Evolutionary conservation across 441 rosid genomes (phyloP).

Genomic region (Iberis amara): DNA sequence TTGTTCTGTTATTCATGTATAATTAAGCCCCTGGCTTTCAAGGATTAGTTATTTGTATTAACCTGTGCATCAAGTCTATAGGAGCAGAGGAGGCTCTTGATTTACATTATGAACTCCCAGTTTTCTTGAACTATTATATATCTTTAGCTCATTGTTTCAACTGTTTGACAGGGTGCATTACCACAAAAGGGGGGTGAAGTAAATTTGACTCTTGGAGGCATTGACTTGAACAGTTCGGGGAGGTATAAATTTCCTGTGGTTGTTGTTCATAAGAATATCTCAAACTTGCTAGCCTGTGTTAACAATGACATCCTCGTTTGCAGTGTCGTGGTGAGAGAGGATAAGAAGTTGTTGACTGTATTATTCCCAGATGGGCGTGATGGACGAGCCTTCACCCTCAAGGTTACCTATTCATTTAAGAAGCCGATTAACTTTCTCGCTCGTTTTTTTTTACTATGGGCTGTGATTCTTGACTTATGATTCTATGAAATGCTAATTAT

Average conservation of each 20-base stretch:
- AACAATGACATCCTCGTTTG: conserved; percentile 27
- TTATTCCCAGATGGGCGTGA: conserved; percentile 97
- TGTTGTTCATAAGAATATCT: conserved; percentile 24
- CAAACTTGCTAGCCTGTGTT: conserved; percentile 26
- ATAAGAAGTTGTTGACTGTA: conserved; percentile 86
- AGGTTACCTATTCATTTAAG: conserved; percentile 45
- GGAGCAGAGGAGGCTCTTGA: conserved; percentile 7
- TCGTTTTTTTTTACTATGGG: conserved; percentile 6
- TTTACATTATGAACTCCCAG: conserved; percentile 2
- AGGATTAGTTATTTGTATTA: background rate
- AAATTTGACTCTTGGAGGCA: conserved; percentile 90
- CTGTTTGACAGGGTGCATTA: conserved; percentile 59
- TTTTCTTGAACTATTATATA: background rate
- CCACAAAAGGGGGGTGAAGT: conserved; percentile 93
- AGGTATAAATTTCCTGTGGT: conserved; percentile 43
- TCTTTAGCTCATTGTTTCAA: conserved; percentile 26
- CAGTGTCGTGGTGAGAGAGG: conserved; percentile 94
- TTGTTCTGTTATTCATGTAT: background rate
- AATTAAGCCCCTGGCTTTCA: background rate
- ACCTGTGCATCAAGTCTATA: background rate
- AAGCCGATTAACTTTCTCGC: conserved; percentile 14
- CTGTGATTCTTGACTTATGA: conserved; percentile 14
- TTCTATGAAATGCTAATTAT: conserved; percentile 23
- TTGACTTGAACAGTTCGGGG: conserved; percentile 93
- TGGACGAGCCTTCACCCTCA: conserved; percentile 96